phyloP scores from a whole-genome alignment of 331 rosid species.

The Quercus phellos region DNA sequence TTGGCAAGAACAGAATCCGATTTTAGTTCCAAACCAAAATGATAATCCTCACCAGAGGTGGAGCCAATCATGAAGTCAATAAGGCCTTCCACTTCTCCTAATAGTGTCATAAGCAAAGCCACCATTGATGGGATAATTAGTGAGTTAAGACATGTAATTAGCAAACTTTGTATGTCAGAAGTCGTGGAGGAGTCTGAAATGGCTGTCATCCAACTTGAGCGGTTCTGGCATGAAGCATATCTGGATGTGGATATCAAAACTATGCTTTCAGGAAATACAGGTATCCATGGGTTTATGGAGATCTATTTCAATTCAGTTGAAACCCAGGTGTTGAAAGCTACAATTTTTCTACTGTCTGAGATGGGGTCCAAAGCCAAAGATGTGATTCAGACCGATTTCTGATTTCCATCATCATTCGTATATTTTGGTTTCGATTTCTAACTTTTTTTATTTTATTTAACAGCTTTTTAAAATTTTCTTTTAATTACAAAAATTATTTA shows the following conservation, averaged over 20 bases:
- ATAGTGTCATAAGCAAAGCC: constrained; percentile 57
- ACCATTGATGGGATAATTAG: constrained; percentile 46
- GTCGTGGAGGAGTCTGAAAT: constrained; percentile 72
- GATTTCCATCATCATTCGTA: too few relatives aligned
- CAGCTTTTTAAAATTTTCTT: too few relatives aligned
- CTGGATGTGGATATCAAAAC: constrained; percentile 47
- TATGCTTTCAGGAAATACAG: constrained; percentile 66
- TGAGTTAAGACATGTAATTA: constrained; percentile 56
- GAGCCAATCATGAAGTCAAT: constrained; percentile 28
- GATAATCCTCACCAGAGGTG: constrained; percentile 27
- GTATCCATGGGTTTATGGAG: constrained; percentile 78
- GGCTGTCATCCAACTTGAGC: constrained; percentile 72
- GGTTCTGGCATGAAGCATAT: constrained; percentile 61
- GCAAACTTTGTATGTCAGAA: constrained; percentile 67
- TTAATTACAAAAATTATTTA: too few relatives aligned
- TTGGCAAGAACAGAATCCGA: constrained; percentile 70
- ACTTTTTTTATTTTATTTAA: too few relatives aligned
- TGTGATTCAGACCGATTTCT: constrained; percentile 43
- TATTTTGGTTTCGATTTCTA: too few relatives aligned
- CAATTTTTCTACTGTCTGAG: constrained; percentile 77
- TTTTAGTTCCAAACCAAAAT: constrained; percentile 24
- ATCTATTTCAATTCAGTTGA: constrained; percentile 74
- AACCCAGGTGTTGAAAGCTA: constrained; percentile 53
- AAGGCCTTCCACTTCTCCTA: constrained; percentile 57
- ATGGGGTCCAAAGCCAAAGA: constrained; percentile 60